Percentiles rank a stretch among this genome's conserved stretches.
phyloP scores from a whole-genome alignment of 352 stramenopile species.

The Aphanomyces euteiches region DNA sequence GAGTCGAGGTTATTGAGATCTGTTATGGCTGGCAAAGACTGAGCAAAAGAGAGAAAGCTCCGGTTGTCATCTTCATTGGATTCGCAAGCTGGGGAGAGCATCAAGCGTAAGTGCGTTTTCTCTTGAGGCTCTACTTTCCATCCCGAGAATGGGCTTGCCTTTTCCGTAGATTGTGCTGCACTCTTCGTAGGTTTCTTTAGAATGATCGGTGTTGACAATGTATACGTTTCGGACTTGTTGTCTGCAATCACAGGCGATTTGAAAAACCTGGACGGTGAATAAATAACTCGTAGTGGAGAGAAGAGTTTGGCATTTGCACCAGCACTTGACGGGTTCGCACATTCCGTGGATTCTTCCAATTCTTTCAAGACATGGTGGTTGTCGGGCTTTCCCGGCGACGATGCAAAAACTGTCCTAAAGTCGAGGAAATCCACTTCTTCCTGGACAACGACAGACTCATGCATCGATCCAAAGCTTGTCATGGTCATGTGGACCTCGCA shows the following conservation, averaged over 20 bases:
- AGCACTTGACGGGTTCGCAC: background rate
- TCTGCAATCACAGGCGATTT: constrained; percentile 49
- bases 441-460: background rate
- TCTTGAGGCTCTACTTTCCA: constrained; percentile 30
- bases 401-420: background rate
- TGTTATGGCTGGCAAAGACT: constrained; percentile 62
- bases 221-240: constrained; percentile 17
- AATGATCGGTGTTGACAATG: constrained; percentile 30
- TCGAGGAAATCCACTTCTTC: constrained; percentile 13
- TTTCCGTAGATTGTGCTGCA: constrained; percentile 1
- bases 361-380: background rate
- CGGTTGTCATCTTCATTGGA: constrained; percentile 45
- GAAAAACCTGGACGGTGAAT: constrained; percentile 73
- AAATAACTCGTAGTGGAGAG: constrained; percentile 15
- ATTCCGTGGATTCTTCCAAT: background rate
- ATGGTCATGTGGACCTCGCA: background rate
- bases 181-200: background rate
- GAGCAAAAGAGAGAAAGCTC: constrained; percentile 79
- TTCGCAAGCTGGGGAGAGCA: constrained; percentile 39
- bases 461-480: background rate
- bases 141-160: constrained; percentile 29
- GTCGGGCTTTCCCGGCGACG: background rate
- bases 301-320: constrained; percentile 17
- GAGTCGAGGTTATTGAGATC: constrained; percentile 45
- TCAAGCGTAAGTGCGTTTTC: constrained; percentile 31